phyloP scores from a whole-genome alignment of 495 filamentous ascomycete species.

The Penicillium macrosclerotiorum region DNA sequence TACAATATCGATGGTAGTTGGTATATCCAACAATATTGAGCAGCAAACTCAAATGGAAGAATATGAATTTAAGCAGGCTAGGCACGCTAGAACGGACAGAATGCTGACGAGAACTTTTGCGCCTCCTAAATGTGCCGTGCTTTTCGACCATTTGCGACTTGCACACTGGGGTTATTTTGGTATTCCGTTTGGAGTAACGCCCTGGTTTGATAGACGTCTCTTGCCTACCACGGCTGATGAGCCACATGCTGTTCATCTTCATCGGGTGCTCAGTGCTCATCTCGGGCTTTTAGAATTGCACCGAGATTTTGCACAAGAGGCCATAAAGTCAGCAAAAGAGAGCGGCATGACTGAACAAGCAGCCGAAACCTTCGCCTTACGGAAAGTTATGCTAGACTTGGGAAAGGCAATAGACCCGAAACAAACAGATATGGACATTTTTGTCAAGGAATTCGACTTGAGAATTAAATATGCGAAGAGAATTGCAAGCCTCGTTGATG shows the following conservation, averaged over 20 bases:
- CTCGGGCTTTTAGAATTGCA: not conserved
- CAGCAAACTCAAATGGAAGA: not conserved
- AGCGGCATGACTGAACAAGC: not conserved
- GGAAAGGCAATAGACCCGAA: not conserved
- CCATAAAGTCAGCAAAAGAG: not conserved
- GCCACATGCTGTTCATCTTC: not conserved
- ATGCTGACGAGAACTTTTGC: not conserved
- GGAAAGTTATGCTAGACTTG: not conserved
- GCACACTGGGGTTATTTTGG: not conserved
- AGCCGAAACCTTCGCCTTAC: conserved; percentile 1
- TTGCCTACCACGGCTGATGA: not conserved
- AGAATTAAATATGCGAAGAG: not conserved
- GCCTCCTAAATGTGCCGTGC: not conserved
- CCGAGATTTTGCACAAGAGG: not conserved
- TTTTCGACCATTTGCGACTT: not conserved
- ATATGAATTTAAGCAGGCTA: not conserved
- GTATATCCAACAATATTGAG: not conserved
- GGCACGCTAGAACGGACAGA: not conserved
- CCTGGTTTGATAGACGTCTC: not conserved
- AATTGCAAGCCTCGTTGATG: not conserved
- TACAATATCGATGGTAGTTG: not conserved
- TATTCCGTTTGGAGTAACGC: not conserved
- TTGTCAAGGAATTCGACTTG: not conserved
- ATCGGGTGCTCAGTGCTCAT: not conserved
- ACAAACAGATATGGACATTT: not conserved